phyloP scores from a whole-genome alignment of 108 stramenopile species.

The Nitzschia palea region DNA sequence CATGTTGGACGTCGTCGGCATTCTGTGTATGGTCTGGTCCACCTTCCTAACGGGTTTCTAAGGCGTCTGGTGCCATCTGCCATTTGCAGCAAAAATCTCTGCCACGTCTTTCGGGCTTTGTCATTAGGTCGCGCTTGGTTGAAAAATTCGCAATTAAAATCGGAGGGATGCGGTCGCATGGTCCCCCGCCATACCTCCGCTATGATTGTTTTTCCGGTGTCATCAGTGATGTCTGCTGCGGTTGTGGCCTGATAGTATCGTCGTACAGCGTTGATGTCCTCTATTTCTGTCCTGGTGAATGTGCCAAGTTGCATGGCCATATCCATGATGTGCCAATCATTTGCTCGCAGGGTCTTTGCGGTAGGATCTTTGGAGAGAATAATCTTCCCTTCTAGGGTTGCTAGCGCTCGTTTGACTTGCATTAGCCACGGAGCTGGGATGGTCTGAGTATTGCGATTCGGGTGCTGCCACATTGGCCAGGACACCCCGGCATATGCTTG shows the following conservation, averaged over 20 bases:
- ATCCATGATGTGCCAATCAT: not conserved
- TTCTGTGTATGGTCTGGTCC: too few species aligned
- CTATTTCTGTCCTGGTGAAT: not conserved
- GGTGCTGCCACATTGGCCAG: not conserved
- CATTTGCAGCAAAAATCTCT: too few species aligned
- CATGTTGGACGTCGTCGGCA: too few species aligned
- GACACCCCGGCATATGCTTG: too few species aligned
- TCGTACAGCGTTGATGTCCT: not conserved
- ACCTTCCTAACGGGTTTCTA: too few species aligned
- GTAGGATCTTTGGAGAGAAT: not conserved
- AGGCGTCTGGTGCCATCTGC: too few species aligned
- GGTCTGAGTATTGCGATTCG: not conserved
- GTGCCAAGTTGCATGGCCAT: not conserved
- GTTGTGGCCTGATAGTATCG: not conserved
- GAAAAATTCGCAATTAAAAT: too few species aligned
- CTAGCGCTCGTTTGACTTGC: not conserved
- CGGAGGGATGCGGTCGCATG: too few species aligned
- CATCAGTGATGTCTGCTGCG: not conserved
- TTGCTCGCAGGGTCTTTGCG: not conserved
- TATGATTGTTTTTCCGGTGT: too few species aligned
- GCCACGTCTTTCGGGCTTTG: too few species aligned
- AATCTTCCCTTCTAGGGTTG: not conserved
- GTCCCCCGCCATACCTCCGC: too few species aligned
- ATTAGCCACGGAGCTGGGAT: not conserved
- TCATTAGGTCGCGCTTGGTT: too few species aligned